Percentiles rank a stretch among this genome's conserved stretches.
These are phyloP conservation scores for Candida sithepensis DNA, from an alignment of 805 yeast species.

Conservation along the genomic window DNA sequence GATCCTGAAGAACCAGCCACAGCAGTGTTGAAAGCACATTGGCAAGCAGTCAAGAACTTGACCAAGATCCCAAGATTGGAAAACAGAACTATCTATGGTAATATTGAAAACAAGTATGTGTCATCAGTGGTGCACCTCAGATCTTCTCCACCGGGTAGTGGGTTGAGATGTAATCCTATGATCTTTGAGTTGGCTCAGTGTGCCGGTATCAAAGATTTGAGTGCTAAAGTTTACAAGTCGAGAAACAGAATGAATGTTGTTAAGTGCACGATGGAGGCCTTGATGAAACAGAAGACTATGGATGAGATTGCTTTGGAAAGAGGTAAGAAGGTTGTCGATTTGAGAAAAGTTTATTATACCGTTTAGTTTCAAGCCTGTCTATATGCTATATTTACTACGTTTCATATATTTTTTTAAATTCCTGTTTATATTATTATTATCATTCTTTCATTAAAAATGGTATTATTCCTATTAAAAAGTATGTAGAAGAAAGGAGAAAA, in stretches of 20 bases:
- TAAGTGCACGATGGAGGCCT: constrained; percentile 84
- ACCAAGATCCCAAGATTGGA: constrained; percentile 82
- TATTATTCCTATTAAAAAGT: too few species aligned
- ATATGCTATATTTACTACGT: not conserved
- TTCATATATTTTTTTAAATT: too few species aligned
- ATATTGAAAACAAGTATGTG: constrained; percentile 77
- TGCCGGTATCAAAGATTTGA: constrained; percentile 90
- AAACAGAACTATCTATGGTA: constrained; percentile 85
- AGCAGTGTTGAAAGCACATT: constrained; percentile 81
- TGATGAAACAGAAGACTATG: constrained; percentile 70
- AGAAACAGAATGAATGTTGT: constrained; percentile 94
- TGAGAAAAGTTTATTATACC: constrained; percentile 79
- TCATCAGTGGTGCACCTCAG: constrained; percentile 79
- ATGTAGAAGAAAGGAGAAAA: not conserved
- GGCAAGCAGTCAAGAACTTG: constrained; percentile 90
- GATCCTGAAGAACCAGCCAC: constrained; percentile 71
- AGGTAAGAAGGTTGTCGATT: constrained; percentile 93
- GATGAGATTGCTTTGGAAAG: constrained; percentile 87
- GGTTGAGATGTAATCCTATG: constrained; percentile 85
- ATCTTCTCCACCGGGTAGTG: constrained; percentile 91
- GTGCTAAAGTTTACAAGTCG: constrained; percentile 88
- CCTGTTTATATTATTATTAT: not conserved
- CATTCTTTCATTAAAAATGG: not conserved
- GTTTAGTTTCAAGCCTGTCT: constrained; percentile 13
- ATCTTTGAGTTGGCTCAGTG: constrained; percentile 88